Percentiles rank a stretch among this genome's conserved stretches.
These are phyloP conservation scores for Epichloe festucae DNA, from an alignment of 2,329 filamentous ascomycete species.

Conservation along the genomic window DNA sequence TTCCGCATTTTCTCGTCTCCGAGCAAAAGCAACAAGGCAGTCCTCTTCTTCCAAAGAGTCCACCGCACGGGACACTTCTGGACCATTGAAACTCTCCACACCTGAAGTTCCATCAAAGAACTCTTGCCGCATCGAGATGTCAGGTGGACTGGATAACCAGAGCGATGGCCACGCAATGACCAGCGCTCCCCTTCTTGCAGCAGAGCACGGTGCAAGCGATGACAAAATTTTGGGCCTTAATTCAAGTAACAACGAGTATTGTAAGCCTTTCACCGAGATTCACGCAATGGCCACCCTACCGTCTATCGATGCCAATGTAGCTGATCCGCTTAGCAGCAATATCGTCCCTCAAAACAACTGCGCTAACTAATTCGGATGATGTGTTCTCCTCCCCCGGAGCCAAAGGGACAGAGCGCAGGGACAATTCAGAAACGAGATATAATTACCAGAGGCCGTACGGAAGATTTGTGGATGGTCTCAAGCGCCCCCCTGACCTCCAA, in stretches of 20 bases:
- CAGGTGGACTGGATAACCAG: not conserved
- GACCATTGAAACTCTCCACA: not conserved
- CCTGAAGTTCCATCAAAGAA: not conserved
- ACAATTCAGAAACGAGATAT: not conserved
- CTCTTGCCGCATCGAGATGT: constrained; percentile 2
- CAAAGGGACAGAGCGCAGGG: not conserved
- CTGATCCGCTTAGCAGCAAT: not conserved
- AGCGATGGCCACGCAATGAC: not conserved
- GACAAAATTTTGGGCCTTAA: not conserved
- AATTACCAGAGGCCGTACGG: not conserved
- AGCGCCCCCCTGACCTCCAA: not conserved
- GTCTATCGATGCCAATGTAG: not conserved
- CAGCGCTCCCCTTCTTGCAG: not conserved
- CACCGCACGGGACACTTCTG: not conserved
- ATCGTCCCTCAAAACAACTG: not conserved
- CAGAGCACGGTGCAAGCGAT: not conserved
- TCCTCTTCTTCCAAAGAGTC: constrained; percentile 5
- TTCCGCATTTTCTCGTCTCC: constrained; percentile 16
- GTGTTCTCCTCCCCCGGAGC: not conserved
- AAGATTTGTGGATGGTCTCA: not conserved
- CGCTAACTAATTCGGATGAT: not conserved
- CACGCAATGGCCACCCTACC: not conserved
- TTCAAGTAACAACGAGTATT: not conserved
- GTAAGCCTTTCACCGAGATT: not conserved
- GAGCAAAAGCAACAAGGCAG: constrained; percentile 10